Conservation (phyloP, 768 basidiomycete species). For the Tephrocybe sp. region DNA sequence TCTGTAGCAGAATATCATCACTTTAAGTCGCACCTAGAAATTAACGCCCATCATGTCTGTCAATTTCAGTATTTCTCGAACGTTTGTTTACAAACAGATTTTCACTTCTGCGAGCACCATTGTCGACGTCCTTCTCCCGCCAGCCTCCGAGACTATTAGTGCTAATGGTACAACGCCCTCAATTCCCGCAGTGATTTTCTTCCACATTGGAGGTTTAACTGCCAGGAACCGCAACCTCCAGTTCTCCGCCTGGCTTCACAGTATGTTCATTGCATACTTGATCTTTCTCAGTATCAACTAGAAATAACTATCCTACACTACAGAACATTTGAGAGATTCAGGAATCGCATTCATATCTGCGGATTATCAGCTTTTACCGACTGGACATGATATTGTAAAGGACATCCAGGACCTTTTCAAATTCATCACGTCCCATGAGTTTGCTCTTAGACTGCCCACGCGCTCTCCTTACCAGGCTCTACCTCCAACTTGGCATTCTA, state of each 20-base stretch:
- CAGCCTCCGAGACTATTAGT: background rate
- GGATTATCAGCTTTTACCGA: conserved; percentile 61
- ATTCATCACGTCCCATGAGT: conserved; percentile 33
- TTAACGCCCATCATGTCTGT: too few species aligned
- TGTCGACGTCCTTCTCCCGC: conserved; percentile 17
- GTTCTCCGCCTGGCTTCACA: conserved; percentile 64
- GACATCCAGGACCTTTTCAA: conserved; percentile 57
- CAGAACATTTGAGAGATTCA: conserved; percentile 42
- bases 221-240: conserved; percentile 57
- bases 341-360: conserved; percentile 60
- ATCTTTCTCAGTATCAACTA: background rate
- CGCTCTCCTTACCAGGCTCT: conserved; percentile 54
- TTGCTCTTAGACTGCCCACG: conserved; percentile 46
- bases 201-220: conserved; percentile 56
- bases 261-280: conserved; percentile 30
- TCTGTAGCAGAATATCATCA: too few species aligned
- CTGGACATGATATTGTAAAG: conserved; percentile 52
- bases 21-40: too few species aligned
- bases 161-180: background rate
- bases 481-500: conserved; percentile 54
- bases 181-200: conserved; percentile 39
- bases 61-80: background rate
- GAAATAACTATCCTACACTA: background rate
- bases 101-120: background rate
- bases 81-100: conserved; percentile 20